A percentile compares a stretch with the other conserved stretches of the same genome.
Evolutionary conservation across 805 yeast species (phyloP).

Genomic region (Candida golubevii): DNA sequence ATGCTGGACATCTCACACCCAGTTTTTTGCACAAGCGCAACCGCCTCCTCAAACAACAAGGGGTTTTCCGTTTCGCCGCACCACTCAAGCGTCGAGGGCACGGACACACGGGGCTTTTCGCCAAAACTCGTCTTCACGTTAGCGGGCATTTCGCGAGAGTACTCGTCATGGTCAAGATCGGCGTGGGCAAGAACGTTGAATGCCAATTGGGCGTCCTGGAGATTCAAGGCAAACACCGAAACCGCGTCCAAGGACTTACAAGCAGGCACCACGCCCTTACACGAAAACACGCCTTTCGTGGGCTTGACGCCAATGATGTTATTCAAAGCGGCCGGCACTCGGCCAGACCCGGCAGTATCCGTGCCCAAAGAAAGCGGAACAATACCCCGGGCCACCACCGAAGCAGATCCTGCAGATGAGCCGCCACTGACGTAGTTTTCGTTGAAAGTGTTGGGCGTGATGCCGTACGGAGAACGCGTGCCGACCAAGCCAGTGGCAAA

Average conservation of each 20-base stretch:
- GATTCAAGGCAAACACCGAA: slow-evolving; percentile 72
- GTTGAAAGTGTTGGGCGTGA: slow-evolving; percentile 75
- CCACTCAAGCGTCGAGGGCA: slow-evolving; percentile 74
- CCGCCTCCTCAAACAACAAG: slow-evolving; percentile 57
- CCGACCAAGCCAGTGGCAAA: slow-evolving; percentile 98
- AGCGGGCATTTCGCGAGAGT: slow-evolving; percentile 70
- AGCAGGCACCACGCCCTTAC: slow-evolving; percentile 94
- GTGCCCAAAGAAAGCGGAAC: slow-evolving; percentile 91
- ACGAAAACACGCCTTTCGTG: slow-evolving; percentile 80
- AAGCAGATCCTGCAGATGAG: slow-evolving; percentile 93
- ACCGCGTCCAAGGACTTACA: slow-evolving; percentile 93
- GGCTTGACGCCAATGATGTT: slow-evolving; percentile 92
- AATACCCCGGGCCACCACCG: slow-evolving; percentile 81
- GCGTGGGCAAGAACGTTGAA: slow-evolving; percentile 68
- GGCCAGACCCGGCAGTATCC: slow-evolving; percentile 97
- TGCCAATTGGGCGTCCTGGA: slow-evolving; percentile 78
- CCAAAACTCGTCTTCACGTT: slow-evolving; percentile 61
- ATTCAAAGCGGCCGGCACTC: slow-evolving; percentile 95
- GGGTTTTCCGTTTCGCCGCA: slow-evolving; percentile 80
- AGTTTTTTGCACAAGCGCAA: slow-evolving; percentile 40
- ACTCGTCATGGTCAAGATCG: slow-evolving; percentile 69
- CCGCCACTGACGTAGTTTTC: slow-evolving; percentile 87
- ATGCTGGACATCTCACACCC: slow-evolving; percentile 55
- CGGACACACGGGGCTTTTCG: slow-evolving; percentile 60
- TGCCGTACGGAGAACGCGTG: slow-evolving; percentile 90